Percentiles rank a stretch among this genome's conserved stretches.
phyloP scores from a whole-genome alignment of 208 protist genomes.

The Naegleria lovaniensis region DNA sequence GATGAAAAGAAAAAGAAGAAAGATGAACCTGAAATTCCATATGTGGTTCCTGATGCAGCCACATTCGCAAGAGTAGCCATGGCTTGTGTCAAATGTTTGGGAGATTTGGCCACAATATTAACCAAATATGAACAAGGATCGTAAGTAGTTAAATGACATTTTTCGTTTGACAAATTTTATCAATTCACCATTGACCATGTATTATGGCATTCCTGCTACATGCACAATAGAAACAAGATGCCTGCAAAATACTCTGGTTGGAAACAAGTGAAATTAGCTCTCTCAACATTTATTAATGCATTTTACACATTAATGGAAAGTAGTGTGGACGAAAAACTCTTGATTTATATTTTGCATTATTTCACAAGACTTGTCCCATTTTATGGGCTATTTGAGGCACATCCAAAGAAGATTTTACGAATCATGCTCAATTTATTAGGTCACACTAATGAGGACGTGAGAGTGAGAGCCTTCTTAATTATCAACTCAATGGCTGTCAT shows the following conservation, averaged over 20 bases:
- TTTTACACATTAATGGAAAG: neutral
- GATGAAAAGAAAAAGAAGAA: neutral
- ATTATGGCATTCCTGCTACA: neutral
- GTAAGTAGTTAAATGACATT: neutral
- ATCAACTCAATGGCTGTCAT: neutral
- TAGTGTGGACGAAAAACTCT: neutral
- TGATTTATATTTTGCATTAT: slow-evolving; percentile 5
- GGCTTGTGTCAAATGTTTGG: neutral
- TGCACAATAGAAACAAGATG: neutral
- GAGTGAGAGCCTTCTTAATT: neutral
- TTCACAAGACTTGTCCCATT: neutral
- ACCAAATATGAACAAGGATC: neutral
- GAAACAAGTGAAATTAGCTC: neutral
- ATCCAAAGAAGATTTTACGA: neutral
- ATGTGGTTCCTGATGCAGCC: neutral
- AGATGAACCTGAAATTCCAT: neutral
- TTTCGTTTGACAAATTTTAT: too few species aligned
- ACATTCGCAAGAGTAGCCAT: neutral
- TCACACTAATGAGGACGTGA: neutral
- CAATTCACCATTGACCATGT: too few species aligned
- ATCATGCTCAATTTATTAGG: neutral
- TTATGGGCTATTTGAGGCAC: neutral
- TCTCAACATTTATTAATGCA: neutral
- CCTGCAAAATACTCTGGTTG: neutral
- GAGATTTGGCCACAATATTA: neutral